These are phyloP conservation scores for Leptosphaerulina australis DNA, from an alignment of 2,329 filamentous ascomycete species.

Conservation along the genomic window DNA sequence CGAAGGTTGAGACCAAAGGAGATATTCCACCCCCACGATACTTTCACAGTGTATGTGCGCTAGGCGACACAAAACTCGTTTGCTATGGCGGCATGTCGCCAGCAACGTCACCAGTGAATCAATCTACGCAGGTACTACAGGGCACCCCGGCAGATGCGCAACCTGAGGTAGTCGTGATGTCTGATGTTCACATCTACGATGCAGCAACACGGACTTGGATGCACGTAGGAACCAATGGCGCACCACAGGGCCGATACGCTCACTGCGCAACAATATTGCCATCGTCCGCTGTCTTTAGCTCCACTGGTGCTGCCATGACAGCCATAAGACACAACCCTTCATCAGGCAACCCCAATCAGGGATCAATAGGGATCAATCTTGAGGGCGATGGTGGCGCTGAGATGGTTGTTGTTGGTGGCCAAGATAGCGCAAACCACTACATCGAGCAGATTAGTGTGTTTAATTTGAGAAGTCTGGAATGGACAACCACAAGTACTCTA, in stretches of 20 bases:
- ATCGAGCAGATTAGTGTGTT: conserved; percentile 99
- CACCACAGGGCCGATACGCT: conserved; percentile 92
- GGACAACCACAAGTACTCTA: conserved; percentile 86
- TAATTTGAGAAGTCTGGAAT: conserved; percentile 91
- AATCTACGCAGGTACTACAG: conserved; percentile 45
- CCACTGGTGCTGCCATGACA: conserved; percentile 79
- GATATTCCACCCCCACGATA: conserved; percentile 91
- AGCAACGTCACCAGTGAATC: conserved; percentile 55
- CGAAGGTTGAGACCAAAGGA: conserved; percentile 80
- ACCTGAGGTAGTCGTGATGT: conserved; percentile 94
- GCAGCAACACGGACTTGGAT: conserved; percentile 83
- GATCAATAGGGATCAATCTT: conserved; percentile 83
- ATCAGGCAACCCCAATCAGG: conserved; percentile 82
- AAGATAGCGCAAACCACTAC: conserved; percentile 97
- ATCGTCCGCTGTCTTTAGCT: conserved; percentile 85
- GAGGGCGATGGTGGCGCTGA: conserved; percentile 92
- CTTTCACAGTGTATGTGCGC: conserved; percentile 92
- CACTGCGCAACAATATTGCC: conserved; percentile 94
- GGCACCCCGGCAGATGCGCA: conserved; percentile 64
- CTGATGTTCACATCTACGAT: conserved; percentile 95
- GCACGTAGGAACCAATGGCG: conserved; percentile 76
- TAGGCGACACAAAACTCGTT: conserved; percentile 94
- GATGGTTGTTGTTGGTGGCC: conserved; percentile 95
- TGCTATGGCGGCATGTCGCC: conserved; percentile 99
- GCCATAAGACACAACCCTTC: conserved; percentile 89